phyloP scores from a whole-genome alignment of 352 stramenopile species.

The Saprolegnia parasitica region DNA sequence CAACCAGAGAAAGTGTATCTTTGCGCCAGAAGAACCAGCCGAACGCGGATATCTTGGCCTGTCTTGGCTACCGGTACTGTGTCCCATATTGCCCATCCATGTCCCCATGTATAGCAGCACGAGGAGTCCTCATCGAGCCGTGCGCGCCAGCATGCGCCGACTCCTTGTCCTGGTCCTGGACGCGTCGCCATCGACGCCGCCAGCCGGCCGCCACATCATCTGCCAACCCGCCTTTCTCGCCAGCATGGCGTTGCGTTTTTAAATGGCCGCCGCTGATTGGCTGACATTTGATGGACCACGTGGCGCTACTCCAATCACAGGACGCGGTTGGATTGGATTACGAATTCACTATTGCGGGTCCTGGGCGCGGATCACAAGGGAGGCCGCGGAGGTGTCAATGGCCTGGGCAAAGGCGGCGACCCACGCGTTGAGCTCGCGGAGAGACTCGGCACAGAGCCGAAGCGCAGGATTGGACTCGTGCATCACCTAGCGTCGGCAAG shows the following conservation, averaged over 20 bases:
- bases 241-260: neutral
- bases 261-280: neutral
- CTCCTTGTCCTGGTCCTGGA: too few relatives aligned
- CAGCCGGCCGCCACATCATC: constrained; percentile 1
- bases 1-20: neutral
- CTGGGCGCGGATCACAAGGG: constrained; percentile 34
- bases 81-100: neutral
- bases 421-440: constrained; percentile 71
- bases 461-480: constrained; percentile 57
- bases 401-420: constrained; percentile 55
- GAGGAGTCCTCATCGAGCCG: too few relatives aligned
- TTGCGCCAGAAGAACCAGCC: neutral
- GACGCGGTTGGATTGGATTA: neutral
- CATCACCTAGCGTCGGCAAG: constrained; percentile 13
- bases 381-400: constrained; percentile 52
- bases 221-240: neutral
- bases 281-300: neutral
- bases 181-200: neutral
- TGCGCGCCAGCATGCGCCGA: too few relatives aligned
- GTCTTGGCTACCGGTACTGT: neutral
- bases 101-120: too few relatives aligned
- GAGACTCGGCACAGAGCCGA: constrained; percentile 48
- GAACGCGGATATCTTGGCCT: too few relatives aligned
- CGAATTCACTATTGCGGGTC: neutral
- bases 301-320: neutral